Conservation (phyloP, 108 stramenopile species). For the Nitzschia sp. region DNA sequence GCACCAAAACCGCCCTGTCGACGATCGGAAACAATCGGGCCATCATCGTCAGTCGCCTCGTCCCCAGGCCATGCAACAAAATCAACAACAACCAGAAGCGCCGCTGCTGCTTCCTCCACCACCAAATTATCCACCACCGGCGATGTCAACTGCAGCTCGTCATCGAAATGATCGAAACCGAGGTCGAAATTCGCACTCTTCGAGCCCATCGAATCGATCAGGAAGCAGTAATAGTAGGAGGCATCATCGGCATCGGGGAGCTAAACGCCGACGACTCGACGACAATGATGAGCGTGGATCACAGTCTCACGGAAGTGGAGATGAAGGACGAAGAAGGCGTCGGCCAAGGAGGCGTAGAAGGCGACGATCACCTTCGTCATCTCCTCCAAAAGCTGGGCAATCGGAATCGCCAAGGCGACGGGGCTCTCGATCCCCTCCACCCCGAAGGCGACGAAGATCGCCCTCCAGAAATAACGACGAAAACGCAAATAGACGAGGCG, state of each 20-base stretch:
- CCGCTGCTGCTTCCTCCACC: neutral
- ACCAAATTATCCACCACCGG: neutral
- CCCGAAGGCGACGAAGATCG: constrained; percentile 1
- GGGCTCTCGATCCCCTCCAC: neutral
- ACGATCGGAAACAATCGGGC: neutral
- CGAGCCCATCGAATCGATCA: neutral
- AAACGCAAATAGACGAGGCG: too few species aligned
- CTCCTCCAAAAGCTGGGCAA: neutral
- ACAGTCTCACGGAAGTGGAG: neutral
- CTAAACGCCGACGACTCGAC: neutral
- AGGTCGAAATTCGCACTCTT: neutral
- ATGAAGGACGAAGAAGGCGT: neutral
- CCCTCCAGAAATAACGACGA: neutral
- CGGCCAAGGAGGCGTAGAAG: neutral
- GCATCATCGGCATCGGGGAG: constrained; percentile 6
- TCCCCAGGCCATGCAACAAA: neutral
- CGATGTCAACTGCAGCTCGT: neutral
- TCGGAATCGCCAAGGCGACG: too few species aligned
- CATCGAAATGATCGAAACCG: constrained; percentile 5
- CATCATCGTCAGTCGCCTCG: neutral
- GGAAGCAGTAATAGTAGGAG: neutral
- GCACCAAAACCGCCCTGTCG: neutral
- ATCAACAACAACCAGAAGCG: neutral
- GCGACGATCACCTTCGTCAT: neutral
- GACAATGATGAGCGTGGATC: neutral